These are phyloP conservation scores for Neurospora sp. DNA, from an alignment of 495 filamentous ascomycete genomes.

Conservation along the genomic window DNA sequence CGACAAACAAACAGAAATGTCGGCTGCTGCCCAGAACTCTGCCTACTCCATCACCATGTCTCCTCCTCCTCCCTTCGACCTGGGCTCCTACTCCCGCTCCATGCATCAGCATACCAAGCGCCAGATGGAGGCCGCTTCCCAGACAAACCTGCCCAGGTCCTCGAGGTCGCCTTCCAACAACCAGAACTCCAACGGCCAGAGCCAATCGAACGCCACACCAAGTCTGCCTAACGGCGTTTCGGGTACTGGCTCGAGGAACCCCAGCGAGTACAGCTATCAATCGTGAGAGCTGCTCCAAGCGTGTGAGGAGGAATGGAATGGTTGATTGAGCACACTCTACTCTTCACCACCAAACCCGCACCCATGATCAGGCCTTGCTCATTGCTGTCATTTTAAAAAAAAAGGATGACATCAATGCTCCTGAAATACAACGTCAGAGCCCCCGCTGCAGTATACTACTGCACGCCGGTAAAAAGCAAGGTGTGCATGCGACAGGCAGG, in stretches of 20 bases:
- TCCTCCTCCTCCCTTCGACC: constrained; percentile 32
- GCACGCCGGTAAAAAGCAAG: not conserved
- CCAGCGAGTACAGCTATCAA: constrained; percentile 12
- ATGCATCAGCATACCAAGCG: constrained; percentile 44
- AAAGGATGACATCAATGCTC: not conserved
- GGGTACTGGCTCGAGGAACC: constrained; percentile 2
- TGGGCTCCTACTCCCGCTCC: constrained; percentile 34
- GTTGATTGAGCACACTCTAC: not conserved
- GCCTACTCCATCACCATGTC: constrained; percentile 23
- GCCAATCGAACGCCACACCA: constrained; percentile 12
- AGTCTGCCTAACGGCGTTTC: constrained; percentile 26
- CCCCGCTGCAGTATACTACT: not conserved
- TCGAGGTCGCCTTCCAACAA: not conserved
- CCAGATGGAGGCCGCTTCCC: constrained; percentile 38
- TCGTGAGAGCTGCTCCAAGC: not conserved
- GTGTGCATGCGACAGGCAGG: not conserved
- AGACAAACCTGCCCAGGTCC: constrained; percentile 6
- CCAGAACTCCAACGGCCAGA: constrained; percentile 7
- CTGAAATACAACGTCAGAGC: not conserved
- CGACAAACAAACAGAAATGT: constrained; percentile 18
- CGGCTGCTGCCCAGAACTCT: constrained; percentile 14
- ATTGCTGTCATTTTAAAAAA: not conserved
- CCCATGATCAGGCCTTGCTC: not conserved
- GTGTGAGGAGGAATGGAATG: not conserved
- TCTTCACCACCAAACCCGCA: not conserved